Conservation (phyloP, 2,329 filamentous ascomycete species). For the Chalaropsis thielavioides region DNA sequence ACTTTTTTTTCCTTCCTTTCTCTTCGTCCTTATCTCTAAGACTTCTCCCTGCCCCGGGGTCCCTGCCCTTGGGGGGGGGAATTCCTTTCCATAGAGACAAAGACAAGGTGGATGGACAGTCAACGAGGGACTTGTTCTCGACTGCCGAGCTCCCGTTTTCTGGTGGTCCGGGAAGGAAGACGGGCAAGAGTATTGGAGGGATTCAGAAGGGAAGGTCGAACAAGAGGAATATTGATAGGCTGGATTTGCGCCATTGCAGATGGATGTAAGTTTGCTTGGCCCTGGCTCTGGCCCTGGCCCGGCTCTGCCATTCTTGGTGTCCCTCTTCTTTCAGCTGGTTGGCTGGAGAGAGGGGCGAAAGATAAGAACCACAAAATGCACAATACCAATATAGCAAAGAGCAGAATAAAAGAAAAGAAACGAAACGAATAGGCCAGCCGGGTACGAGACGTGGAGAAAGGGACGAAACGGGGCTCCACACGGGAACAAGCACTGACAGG, state of each 20-base stretch:
- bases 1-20: neutral
- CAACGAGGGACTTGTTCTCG: neutral
- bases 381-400: neutral
- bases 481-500: constrained; percentile 4
- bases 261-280: neutral
- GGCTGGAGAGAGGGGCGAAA: neutral
- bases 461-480: neutral
- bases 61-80: no score
- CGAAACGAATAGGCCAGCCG: neutral
- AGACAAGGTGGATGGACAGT: neutral
- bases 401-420: neutral
- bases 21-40: constrained; percentile 11
- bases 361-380: neutral
- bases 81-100: constrained; percentile 16
- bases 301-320: neutral
- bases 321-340: constrained; percentile 3
- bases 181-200: neutral
- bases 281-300: neutral
- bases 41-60: constrained; percentile 8
- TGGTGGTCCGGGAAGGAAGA: neutral
- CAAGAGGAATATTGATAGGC: neutral
- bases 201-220: neutral
- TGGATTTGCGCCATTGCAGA: neutral
- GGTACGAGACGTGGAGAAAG: constrained; percentile 3
- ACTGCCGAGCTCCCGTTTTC: neutral